Percentiles rank a stretch among this genome's conserved stretches.
phyloP scores from a whole-genome alignment of 2,329 filamentous ascomycete species.

The Paecilomyces sp. region DNA sequence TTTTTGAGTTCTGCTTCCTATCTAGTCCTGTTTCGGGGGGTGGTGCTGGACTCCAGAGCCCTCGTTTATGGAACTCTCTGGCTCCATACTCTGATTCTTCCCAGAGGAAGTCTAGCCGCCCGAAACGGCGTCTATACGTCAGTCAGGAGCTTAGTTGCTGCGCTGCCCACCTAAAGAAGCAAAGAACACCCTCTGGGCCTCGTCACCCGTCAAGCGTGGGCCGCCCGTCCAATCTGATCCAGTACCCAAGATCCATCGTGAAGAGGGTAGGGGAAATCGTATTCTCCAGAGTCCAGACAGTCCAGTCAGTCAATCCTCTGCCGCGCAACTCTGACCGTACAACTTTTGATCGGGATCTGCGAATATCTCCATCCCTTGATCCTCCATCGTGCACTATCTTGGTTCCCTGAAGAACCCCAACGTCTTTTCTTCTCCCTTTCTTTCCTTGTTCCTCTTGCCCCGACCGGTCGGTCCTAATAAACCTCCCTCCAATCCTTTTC shows the following conservation, averaged over 20 bases:
- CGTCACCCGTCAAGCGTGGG: background rate
- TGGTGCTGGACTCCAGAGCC: too few relatives aligned
- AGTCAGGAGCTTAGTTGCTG: background rate
- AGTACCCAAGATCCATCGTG: background rate
- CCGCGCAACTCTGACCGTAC: background rate
- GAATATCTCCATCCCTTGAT: background rate
- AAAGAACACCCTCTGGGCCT: background rate
- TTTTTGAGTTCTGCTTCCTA: too few relatives aligned
- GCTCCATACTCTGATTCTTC: background rate
- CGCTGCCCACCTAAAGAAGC: background rate
- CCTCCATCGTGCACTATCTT: background rate
- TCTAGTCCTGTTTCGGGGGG: too few relatives aligned
- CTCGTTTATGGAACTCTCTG: background rate
- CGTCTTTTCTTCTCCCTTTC: background rate
- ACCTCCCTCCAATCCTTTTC: background rate
- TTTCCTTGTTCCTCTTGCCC: background rate
- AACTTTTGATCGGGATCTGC: background rate
- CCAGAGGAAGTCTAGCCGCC: background rate
- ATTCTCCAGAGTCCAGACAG: background rate
- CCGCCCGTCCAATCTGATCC: background rate
- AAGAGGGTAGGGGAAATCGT: background rate
- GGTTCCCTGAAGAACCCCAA: background rate
- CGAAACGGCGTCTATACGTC: background rate
- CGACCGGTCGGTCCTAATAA: background rate
- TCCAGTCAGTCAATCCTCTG: background rate